Conservation (phyloP, 2,329 filamentous ascomycete genomes). For the Xylariaceae sp. region DNA sequence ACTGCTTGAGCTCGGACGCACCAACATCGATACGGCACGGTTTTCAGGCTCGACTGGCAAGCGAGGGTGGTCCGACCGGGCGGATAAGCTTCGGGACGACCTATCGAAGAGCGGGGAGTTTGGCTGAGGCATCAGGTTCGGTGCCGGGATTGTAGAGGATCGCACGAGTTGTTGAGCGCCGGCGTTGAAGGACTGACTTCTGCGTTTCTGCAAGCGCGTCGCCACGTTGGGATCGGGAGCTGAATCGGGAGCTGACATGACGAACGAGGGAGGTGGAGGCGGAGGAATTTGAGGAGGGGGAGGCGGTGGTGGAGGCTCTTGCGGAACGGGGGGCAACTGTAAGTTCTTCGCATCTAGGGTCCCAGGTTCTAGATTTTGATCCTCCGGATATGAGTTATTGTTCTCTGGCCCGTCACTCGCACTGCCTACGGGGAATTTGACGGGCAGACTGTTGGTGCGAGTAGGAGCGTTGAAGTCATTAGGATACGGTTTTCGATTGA, state of each 20-base stretch:
- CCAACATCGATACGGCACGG: constrained; percentile 30
- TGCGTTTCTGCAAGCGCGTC: constrained; percentile 24
- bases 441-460: constrained; percentile 19
- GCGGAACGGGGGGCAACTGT: constrained; percentile 23
- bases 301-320: constrained; percentile 19
- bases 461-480: constrained; percentile 14
- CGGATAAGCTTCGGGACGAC: constrained; percentile 44
- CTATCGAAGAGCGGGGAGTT: constrained; percentile 32
- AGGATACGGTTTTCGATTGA: constrained; percentile 28
- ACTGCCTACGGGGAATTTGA: constrained; percentile 6
- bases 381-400: background rate
- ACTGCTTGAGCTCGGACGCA: constrained; percentile 34
- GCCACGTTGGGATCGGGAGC: constrained; percentile 23
- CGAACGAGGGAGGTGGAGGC: constrained; percentile 17
- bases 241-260: constrained; percentile 18
- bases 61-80: constrained; percentile 37
- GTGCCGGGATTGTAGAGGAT: constrained; percentile 16
- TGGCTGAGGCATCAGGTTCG: constrained; percentile 20
- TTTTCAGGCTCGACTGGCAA: constrained; percentile 26
- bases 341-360: constrained; percentile 17
- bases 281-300: constrained; percentile 19
- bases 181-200: constrained; percentile 28
- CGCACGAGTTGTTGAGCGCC: constrained; percentile 8
- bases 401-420: background rate
- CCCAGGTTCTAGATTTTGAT: constrained; percentile 9